phyloP scores from a whole-genome alignment of 345 rosid species.

The Pseudoturritis turrita region DNA sequence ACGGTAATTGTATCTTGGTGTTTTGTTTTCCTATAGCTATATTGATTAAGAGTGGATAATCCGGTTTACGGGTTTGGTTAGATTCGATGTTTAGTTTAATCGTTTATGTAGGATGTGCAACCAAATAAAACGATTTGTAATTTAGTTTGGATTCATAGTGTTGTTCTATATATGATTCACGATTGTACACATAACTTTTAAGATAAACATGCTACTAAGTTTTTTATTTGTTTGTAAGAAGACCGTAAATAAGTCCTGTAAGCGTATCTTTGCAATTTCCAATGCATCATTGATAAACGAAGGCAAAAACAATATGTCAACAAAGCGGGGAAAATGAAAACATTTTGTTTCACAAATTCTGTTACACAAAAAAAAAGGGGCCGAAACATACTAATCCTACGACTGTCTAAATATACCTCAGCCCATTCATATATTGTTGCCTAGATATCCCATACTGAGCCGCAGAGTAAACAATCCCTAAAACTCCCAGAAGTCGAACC shows the following conservation, averaged over 20 bases:
- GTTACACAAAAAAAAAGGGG: constrained; percentile 19
- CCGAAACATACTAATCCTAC: constrained; percentile 5
- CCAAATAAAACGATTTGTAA: no score
- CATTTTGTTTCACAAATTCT: constrained; percentile 14
- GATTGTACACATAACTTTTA: not conserved
- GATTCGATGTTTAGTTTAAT: no score
- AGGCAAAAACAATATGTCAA: not conserved
- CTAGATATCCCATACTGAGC: constrained; percentile 86
- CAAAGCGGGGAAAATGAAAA: not conserved
- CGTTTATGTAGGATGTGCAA: no score
- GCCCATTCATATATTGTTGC: constrained; percentile 86
- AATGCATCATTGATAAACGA: constrained; percentile 9
- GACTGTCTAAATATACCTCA: constrained; percentile 76
- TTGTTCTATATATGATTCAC: not conserved
- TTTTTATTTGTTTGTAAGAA: not conserved
- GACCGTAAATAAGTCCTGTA: not conserved
- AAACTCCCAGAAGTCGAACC: constrained; percentile 72
- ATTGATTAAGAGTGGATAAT: not conserved
- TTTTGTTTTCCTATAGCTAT: not conserved
- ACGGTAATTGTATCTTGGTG: constrained; percentile 1
- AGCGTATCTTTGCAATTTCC: constrained; percentile 17
- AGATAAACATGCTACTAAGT: no score
- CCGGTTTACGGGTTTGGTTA: not conserved
- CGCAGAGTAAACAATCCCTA: constrained; percentile 77
- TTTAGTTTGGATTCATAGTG: no score